Evolutionary conservation across 768 basidiomycete species (phyloP).

Genomic region (Lactifluus piperatus): DNA sequence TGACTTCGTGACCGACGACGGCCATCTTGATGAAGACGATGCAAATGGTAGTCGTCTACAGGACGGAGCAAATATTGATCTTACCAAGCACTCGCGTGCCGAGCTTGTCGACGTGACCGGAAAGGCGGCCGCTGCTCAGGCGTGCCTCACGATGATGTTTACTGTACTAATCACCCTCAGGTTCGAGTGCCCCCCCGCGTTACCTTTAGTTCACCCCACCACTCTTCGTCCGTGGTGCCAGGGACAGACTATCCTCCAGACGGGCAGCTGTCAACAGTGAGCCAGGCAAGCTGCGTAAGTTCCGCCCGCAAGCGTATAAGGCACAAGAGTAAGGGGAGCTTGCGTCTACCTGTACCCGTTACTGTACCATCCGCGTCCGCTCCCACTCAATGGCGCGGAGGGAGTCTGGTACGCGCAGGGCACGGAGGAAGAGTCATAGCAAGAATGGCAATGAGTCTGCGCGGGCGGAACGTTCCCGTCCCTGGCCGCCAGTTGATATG

Average conservation of each 20-base stretch:
- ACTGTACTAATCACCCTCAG: background rate
- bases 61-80: constrained; percentile 2
- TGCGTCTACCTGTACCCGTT: constrained; percentile 41
- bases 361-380: too few relatives aligned
- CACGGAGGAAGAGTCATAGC: constrained; percentile 6
- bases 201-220: background rate
- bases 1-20: constrained; percentile 12
- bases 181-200: background rate
- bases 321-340: constrained; percentile 55
- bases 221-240: background rate
- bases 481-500: background rate
- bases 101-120: constrained; percentile 16
- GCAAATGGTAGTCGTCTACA: constrained; percentile 1
- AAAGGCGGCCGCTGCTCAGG: constrained; percentile 12
- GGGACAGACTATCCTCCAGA: background rate
- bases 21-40: constrained; percentile 19
- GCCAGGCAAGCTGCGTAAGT: constrained; percentile 38
- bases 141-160: constrained; percentile 13
- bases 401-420: background rate
- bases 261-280: constrained; percentile 15
- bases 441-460: constrained; percentile 9
- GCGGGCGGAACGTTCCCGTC: background rate
- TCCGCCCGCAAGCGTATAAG: constrained; percentile 60
- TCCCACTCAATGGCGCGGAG: background rate
- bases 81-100: constrained; percentile 17